These are phyloP conservation scores for Elsinoe fawcettii DNA, from an alignment of 2,329 filamentous ascomycete genomes.

Conservation along the genomic window DNA sequence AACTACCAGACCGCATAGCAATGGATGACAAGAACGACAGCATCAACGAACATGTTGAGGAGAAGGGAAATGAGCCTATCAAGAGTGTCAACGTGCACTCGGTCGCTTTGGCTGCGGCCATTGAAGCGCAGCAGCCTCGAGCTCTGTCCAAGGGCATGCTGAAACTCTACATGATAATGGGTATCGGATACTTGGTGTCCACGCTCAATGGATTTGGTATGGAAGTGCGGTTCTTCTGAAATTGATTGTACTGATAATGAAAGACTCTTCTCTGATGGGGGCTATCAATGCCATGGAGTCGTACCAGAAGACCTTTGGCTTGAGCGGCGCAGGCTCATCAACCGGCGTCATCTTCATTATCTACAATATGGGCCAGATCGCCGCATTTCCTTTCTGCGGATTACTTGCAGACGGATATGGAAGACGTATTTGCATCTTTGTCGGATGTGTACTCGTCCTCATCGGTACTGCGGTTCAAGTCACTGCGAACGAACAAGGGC, in stretches of 20 bases:
- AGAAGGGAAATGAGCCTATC: constrained; percentile 18
- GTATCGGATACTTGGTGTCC: constrained; percentile 21
- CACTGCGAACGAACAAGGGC: constrained; percentile 38
- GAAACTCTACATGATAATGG: constrained; percentile 23
- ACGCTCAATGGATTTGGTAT: constrained; percentile 17
- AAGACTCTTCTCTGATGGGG: constrained; percentile 1
- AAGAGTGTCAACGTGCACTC: constrained; percentile 22
- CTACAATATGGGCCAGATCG: constrained; percentile 42
- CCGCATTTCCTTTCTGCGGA: constrained; percentile 31
- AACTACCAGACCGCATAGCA: neutral
- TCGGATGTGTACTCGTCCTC: constrained; percentile 60
- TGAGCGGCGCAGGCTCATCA: neutral
- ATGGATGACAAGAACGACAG: constrained; percentile 11
- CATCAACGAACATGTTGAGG: constrained; percentile 19
- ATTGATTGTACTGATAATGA: no score
- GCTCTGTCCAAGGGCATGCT: constrained; percentile 22
- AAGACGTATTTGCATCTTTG: constrained; percentile 32
- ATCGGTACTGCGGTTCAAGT: constrained; percentile 44
- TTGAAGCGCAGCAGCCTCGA: constrained; percentile 21
- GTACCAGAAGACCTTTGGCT: neutral
- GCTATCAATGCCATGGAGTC: constrained; percentile 6
- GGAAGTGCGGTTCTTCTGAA: no score
- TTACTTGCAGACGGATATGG: constrained; percentile 19
- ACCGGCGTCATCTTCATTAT: constrained; percentile 45
- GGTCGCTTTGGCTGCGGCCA: constrained; percentile 21